Evolutionary conservation across 352 stramenopile species (phyloP).

Genomic region (Phytophthora sansomeana): DNA sequence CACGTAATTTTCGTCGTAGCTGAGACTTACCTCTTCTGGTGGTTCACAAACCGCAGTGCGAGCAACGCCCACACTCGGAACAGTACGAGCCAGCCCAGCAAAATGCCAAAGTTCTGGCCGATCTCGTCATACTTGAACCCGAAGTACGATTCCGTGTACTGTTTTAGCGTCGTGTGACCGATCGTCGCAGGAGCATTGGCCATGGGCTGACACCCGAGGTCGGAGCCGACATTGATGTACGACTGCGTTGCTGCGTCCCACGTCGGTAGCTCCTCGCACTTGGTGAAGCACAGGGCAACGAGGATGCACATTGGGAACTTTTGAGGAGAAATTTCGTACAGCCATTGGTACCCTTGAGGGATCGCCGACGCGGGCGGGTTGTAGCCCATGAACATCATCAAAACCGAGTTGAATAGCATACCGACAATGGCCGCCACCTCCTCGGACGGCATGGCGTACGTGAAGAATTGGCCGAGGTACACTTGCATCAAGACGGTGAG

Average conservation of each 20-base stretch:
- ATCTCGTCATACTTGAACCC: conserved; percentile 25
- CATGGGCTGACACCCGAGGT: conserved; percentile 35
- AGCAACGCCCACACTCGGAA: conserved; percentile 44
- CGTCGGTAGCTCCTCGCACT: conserved; percentile 34
- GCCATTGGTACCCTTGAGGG: conserved; percentile 38
- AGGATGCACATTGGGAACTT: conserved; percentile 23
- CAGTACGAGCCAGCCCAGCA: conserved; percentile 37
- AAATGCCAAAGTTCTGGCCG: conserved; percentile 36
- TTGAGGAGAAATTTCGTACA: conserved; percentile 34
- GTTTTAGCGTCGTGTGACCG: conserved; percentile 33
- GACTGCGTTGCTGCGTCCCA: conserved; percentile 26
- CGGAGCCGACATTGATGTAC: conserved; percentile 28
- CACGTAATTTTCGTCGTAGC: too few relatives aligned
- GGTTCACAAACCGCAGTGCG: conserved; percentile 26
- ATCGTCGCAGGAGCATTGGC: conserved; percentile 9
- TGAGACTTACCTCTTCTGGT: conserved; percentile 59
- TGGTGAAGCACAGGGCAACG: conserved; percentile 32
- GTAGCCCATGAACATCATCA: conserved; percentile 69
- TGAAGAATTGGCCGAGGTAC: conserved; percentile 81
- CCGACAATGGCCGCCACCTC: conserved; percentile 53
- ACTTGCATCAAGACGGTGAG: conserved; percentile 53
- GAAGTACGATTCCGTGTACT: conserved; percentile 35
- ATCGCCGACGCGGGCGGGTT: conserved; percentile 41
- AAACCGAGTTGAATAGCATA: conserved; percentile 51
- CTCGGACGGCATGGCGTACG: conserved; percentile 55